Base-by-base conservation (phyloP, 306 rosid species). In the Prinsepia uniflora region DNA sequence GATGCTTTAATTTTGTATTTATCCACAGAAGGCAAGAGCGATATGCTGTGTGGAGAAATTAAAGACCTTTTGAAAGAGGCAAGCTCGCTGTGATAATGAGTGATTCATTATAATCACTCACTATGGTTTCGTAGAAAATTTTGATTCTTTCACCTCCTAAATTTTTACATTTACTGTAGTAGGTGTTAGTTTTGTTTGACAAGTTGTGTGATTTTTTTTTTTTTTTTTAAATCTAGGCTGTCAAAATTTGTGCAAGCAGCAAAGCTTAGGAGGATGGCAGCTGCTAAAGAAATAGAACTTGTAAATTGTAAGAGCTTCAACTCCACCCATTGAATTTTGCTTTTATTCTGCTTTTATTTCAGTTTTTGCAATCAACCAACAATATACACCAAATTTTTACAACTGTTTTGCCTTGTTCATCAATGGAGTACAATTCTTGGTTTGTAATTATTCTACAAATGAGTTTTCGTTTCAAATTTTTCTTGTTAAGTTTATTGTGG, bases 221-320 rank as follows among this genome's bases (percentile, higher is more conserved):
- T n/a, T 20, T 72, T 44, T 77, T 67, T 75, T 80, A 44, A 64
- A 56, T 69, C 43, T 75, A 90, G 98, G 85, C 97, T 92, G 52
- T 87, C 96, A 30, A 94, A 95, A 43, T 94, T 91, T 73, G 95
- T 95, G 7, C 99, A 89, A 79, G 96, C 95, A 39, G 91, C 99
- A 10, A 87, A 89, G 58, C 90, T 91, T 73, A 82, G 83, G 81
- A 94, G 99, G 73, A 34, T 65, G 63, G 99, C 96, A 42, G 87
- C 84, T 69, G 79, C 85, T 20, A 94, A 91, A 83, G 99, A 94
- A 86, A 94, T 77, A 88, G 97, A 94, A 80, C 89, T 91, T 68
- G 75, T 82, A 18, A 91, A 89, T 54, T 79, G 98, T 87, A 57
- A 79, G 73, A 43, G 81, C 73, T 74, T 55, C 46, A 30, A 66